Percentiles rank a stretch among this genome's conserved stretches.
Conservation (phyloP, 2,329 filamentous ascomycete species). For the Sarocladiaceae sp. region DNA sequence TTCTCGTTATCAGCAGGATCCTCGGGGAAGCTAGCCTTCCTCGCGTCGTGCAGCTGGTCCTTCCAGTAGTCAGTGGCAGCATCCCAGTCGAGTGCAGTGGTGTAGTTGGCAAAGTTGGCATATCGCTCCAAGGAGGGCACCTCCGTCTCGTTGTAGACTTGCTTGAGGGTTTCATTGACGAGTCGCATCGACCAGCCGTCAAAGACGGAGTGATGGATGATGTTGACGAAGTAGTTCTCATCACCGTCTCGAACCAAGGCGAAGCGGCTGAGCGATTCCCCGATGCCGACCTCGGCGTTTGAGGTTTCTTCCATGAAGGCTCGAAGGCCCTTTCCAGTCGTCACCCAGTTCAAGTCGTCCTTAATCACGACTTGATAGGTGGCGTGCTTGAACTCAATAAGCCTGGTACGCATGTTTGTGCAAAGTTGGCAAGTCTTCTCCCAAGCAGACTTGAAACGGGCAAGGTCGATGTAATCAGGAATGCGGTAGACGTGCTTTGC, state of each 20-base stretch:
- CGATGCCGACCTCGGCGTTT: constrained; percentile 12
- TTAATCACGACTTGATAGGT: not conserved
- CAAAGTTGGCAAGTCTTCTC: too few species aligned
- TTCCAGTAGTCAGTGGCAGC: constrained; percentile 3
- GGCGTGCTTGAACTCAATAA: constrained; percentile 8
- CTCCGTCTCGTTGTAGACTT: not conserved
- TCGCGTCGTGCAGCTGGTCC: constrained; percentile 4
- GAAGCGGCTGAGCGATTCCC: constrained; percentile 13
- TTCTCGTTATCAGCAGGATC: too few species aligned
- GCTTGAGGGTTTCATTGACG: constrained; percentile 7
- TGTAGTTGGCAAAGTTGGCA: constrained; percentile 3
- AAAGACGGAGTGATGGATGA: constrained; percentile 16
- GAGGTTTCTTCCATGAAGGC: too few species aligned
- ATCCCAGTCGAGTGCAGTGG: not conserved
- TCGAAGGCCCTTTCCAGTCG: not conserved
- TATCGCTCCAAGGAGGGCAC: not conserved
- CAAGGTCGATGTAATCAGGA: too few species aligned
- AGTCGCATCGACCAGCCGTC: constrained; percentile 15
- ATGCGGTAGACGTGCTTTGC: too few species aligned
- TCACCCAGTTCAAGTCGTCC: not conserved
- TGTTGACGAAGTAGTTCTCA: constrained; percentile 12
- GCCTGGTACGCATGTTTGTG: constrained; percentile 12
- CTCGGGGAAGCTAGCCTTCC: not conserved
- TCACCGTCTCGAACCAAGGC: constrained; percentile 10
- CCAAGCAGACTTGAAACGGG: too few species aligned